Evolutionary conservation across 1,139 yeast species (phyloP), one percentile per base, ranked within the genome.

Genomic region (Yamadazyma aaseri): DNA sequence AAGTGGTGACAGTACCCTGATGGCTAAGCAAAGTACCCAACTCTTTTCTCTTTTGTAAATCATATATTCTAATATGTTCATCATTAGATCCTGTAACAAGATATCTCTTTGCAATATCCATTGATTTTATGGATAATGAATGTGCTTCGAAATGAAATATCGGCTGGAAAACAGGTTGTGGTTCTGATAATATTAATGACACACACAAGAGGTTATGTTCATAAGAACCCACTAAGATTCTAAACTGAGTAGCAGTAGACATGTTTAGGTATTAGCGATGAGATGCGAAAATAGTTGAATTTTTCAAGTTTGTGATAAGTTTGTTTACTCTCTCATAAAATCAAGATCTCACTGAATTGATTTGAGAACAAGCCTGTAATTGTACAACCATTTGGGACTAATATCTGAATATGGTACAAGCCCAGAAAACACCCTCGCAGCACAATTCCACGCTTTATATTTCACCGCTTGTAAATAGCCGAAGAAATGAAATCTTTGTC

Each of bases 91-190:
- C 99, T 3, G 96, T 85, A 3, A 87, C 97, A 35, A 92, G 67
- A 55, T 87, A 90, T 49, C 97, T 71, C 49, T 79, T 84, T 17
- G 95, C 87, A 20, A 81, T 68, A 43, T 92, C 97, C 45, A 92
- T 71, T 32, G 94, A 75, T 56, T 90, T 81, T 40, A 92, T 86
- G 20, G 96, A 85, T 37, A 87, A 73, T 0, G 95, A 72, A 60
- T 92, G 98, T 2, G 98, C 96, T 48, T 92, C 87, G 60, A 92
- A 92, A 58, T 92, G 97, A 70, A 92, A 92, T 29, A 94, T 79
- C 1, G 97, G 96, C 31, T 87, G 90, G 64, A 94, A 92, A 4
- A 85, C 71, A 2, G 90, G 83, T 12, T 55, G 58, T 3, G 40
- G 45, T 3, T 58, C 49, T 20, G 66, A 69, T 26, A 87, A 51